A percentile compares a stretch with the other conserved stretches of the same genome.
These are phyloP conservation scores for Nakazawaea laoshanensis DNA, from an alignment of 805 yeast species.

Conservation along the genomic window DNA sequence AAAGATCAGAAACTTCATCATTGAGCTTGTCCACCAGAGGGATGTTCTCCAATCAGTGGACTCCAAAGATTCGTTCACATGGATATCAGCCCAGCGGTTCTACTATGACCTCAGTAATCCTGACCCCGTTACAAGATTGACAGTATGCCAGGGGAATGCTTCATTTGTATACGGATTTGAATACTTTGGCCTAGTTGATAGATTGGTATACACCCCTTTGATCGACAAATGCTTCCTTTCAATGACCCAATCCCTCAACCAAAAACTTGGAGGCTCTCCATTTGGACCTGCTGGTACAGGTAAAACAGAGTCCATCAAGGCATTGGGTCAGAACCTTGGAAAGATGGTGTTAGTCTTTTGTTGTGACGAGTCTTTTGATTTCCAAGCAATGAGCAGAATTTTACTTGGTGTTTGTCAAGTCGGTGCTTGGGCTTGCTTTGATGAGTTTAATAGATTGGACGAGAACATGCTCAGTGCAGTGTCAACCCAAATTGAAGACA, in stretches of 20 bases:
- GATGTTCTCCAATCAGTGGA: conserved; percentile 23
- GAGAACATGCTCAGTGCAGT: conserved; percentile 72
- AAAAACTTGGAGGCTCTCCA: conserved; percentile 79
- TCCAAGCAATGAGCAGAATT: conserved; percentile 67
- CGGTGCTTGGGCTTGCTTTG: conserved; percentile 95
- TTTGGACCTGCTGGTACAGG: conserved; percentile 98
- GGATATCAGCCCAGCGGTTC: conserved; percentile 49
- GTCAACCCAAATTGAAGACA: conserved; percentile 67
- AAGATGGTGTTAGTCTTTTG: conserved; percentile 77
- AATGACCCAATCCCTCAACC: conserved; percentile 67
- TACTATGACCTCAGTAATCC: conserved; percentile 21
- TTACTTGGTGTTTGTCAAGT: conserved; percentile 71
- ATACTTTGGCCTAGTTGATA: conserved; percentile 67
- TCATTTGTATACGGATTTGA: conserved; percentile 66
- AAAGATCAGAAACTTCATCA: conserved; percentile 51
- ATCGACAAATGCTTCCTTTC: conserved; percentile 55
- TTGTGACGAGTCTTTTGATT: conserved; percentile 87
- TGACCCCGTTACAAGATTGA: conserved; percentile 27
- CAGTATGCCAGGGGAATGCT: conserved; percentile 44
- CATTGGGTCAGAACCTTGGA: conserved; percentile 74
- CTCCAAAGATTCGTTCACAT: conserved; percentile 18
- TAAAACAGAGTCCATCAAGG: conserved; percentile 85
- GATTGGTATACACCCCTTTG: conserved; percentile 71
- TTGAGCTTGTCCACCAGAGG: conserved; percentile 58
- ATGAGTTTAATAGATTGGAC: conserved; percentile 82